Evolutionary conservation across 2,329 filamentous ascomycete genomes (phyloP).

Genomic region (Fusarium torreyae): DNA sequence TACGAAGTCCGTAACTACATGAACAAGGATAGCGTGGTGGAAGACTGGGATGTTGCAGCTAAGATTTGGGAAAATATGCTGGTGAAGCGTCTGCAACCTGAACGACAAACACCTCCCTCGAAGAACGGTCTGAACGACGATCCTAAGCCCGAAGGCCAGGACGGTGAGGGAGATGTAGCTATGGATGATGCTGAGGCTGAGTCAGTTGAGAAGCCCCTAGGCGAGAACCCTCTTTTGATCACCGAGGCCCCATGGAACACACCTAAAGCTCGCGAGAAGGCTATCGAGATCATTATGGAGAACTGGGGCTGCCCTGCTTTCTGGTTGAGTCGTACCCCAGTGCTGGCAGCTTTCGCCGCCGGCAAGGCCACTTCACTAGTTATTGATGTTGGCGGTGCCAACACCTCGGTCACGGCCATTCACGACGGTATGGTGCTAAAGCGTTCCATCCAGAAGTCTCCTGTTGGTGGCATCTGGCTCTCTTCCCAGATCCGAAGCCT

Average conservation of each 20-base stretch:
- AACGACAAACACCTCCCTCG: conserved; percentile 76
- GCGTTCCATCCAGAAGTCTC: conserved; percentile 88
- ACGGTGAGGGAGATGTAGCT: conserved; percentile 72
- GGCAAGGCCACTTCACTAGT: conserved; percentile 95
- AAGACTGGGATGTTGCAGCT: conserved; percentile 95
- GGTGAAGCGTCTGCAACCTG: conserved; percentile 87
- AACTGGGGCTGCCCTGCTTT: conserved; percentile 96
- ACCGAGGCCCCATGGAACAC: conserved; percentile 96
- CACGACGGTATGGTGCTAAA: conserved; percentile 96
- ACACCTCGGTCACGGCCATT: conserved; percentile 89
- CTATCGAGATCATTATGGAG: conserved; percentile 97
- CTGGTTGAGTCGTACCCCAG: conserved; percentile 90
- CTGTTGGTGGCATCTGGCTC: conserved; percentile 89
- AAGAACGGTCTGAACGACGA: conserved; percentile 86
- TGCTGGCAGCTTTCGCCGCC: conserved; percentile 90
- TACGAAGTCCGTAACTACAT: conserved; percentile 95
- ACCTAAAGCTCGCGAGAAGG: conserved; percentile 89
- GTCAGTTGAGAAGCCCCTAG: conserved; percentile 81
- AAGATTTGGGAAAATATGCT: conserved; percentile 95
- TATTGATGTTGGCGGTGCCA: conserved; percentile 90
- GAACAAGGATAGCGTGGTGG: conserved; percentile 88
- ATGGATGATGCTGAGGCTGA: conserved; percentile 66
- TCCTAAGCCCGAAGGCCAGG: conserved; percentile 69
- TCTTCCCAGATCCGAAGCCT: conserved; percentile 88
- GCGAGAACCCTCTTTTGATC: conserved; percentile 92